Evolutionary conservation across 768 basidiomycete genomes (phyloP).

Genomic region (Fibroporia radiculosa): DNA sequence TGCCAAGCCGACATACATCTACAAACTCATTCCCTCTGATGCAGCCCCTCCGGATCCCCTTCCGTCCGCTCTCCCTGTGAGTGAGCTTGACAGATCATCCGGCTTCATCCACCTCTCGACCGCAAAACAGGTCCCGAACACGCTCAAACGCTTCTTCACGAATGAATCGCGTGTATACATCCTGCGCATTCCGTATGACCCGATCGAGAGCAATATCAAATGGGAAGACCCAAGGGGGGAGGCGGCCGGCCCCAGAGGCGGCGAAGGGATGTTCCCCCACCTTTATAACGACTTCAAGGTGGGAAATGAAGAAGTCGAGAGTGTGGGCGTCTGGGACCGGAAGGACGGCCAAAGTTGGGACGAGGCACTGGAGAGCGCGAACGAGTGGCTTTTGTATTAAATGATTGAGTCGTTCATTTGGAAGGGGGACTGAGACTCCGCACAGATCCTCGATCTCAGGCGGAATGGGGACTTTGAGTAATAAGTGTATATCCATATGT

Average conservation of each 20-base stretch:
- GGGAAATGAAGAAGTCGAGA: slow-evolving; percentile 16
- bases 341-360: slow-evolving; percentile 16
- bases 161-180: slow-evolving; percentile 18
- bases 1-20: slow-evolving; percentile 43
- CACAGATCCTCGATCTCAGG: too few species aligned
- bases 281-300: slow-evolving; percentile 5
- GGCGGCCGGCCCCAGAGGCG: slow-evolving; percentile 16
- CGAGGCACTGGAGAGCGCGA: slow-evolving; percentile 12
- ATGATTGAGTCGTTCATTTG: too few species aligned
- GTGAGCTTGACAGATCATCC: slow-evolving; percentile 31
- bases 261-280: slow-evolving; percentile 15
- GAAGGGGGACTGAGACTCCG: too few species aligned
- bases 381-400: slow-evolving; percentile 15
- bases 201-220: slow-evolving; percentile 15
- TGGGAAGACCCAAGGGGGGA: slow-evolving; percentile 23
- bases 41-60: slow-evolving; percentile 31
- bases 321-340: slow-evolving; percentile 10
- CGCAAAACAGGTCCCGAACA: slow-evolving; percentile 28
- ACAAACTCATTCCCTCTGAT: slow-evolving; percentile 46
- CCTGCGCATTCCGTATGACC: slow-evolving; percentile 18
- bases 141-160: slow-evolving; percentile 33
- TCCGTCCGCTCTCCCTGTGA: slow-evolving; percentile 28
- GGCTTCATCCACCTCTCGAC: slow-evolving; percentile 44
- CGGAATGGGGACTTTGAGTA: too few species aligned
- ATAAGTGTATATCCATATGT: too few species aligned